Conservation (phyloP, 192 early-diverging fungal species). For the Rhizoclosmatium globosum region DNA sequence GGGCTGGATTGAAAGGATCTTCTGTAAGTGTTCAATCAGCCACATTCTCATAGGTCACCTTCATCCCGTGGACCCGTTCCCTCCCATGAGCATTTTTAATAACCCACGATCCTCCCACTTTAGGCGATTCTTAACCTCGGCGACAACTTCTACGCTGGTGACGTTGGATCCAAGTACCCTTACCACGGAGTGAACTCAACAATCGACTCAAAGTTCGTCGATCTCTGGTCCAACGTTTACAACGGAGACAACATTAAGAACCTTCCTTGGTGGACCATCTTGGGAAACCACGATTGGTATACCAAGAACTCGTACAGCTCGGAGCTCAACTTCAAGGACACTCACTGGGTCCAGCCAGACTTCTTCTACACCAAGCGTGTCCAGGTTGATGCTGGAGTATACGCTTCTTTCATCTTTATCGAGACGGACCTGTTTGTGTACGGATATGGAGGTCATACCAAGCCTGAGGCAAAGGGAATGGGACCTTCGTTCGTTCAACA, state of each 20-base stretch:
- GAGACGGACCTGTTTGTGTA: conserved; percentile 21
- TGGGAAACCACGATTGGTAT: conserved; percentile 39
- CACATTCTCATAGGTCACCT: too few relatives aligned
- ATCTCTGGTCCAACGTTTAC: conserved; percentile 13
- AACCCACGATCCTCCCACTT: background rate
- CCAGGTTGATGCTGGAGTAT: background rate
- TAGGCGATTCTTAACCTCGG: background rate
- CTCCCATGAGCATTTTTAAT: too few relatives aligned
- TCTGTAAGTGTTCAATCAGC: background rate
- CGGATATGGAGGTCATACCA: conserved; percentile 15
- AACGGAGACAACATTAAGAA: background rate
- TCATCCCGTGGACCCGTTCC: too few relatives aligned
- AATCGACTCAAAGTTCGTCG: conserved; percentile 5
- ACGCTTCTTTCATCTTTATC: background rate
- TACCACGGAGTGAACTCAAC: conserved; percentile 12
- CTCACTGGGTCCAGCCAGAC: conserved; percentile 25
- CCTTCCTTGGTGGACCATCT: conserved; percentile 35
- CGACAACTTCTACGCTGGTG: conserved; percentile 25
- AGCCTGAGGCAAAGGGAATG: conserved; percentile 2
- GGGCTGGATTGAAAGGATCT: conserved; percentile 2
- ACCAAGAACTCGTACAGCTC: background rate
- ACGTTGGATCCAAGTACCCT: background rate
- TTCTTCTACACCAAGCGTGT: conserved; percentile 35
- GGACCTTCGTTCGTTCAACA: conserved; percentile 19
- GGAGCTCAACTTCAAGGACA: background rate